Evolutionary conservation across 1,139 yeast species (phyloP).

Genomic region (Kodamaea anthophila): DNA sequence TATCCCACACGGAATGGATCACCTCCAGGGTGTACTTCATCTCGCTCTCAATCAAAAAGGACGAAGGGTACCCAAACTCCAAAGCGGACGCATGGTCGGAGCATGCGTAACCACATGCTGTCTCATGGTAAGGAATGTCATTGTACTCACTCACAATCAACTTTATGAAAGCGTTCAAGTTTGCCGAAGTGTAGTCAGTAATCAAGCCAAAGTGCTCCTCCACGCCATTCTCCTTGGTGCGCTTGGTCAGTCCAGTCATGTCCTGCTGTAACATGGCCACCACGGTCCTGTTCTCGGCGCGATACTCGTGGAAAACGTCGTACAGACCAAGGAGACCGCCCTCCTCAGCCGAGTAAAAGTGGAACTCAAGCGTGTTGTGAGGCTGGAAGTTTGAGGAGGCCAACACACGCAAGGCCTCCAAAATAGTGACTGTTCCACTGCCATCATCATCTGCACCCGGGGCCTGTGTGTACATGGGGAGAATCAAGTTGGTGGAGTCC

Average conservation of each 20-base stretch:
- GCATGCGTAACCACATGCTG: constrained; percentile 87
- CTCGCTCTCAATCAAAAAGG: constrained; percentile 75
- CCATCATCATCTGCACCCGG: constrained; percentile 98
- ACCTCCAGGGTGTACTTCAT: constrained; percentile 57
- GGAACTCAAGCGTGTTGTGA: constrained; percentile 78
- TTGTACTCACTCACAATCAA: constrained; percentile 56
- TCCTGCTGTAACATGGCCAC: constrained; percentile 90
- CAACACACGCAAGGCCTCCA: constrained; percentile 69
- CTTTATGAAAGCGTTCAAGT: constrained; percentile 59
- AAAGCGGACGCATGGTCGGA: constrained; percentile 88
- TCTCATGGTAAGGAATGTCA: constrained; percentile 62
- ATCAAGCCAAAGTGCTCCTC: constrained; percentile 76
- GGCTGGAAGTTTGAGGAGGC: constrained; percentile 42
- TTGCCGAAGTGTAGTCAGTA: constrained; percentile 61
- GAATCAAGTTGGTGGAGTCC: constrained; percentile 71
- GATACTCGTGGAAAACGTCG: constrained; percentile 62
- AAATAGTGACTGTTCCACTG: constrained; percentile 73
- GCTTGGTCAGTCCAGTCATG: constrained; percentile 82
- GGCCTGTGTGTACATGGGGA: constrained; percentile 66
- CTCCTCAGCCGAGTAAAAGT: constrained; percentile 93
- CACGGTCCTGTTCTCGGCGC: constrained; percentile 43
- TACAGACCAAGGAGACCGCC: constrained; percentile 85
- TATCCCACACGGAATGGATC: constrained; percentile 75
- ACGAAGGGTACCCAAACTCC: constrained; percentile 76
- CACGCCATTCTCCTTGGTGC: constrained; percentile 47